phyloP scores from a whole-genome alignment of 1,139 yeast species.

The Yamadazyma dendronema region DNA sequence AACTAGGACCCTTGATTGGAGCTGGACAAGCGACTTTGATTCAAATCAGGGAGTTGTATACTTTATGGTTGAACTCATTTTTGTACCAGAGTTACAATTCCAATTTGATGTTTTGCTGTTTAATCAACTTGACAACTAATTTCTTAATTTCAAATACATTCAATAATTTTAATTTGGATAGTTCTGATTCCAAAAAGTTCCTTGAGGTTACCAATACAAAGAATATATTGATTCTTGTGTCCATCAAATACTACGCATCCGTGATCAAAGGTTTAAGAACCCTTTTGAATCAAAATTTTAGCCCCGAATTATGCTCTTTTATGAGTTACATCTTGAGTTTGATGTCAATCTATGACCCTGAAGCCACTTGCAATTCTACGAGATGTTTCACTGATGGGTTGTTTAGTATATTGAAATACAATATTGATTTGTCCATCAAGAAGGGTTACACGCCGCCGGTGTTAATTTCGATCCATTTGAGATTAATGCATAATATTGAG shows the following conservation, averaged over 20 bases:
- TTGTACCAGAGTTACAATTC: constrained; percentile 24
- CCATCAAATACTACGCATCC: constrained; percentile 38
- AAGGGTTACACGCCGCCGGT: constrained; percentile 19
- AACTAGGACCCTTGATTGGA: constrained; percentile 22
- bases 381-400: constrained; percentile 45
- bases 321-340: constrained; percentile 41
- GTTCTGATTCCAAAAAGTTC: constrained; percentile 14
- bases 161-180: constrained; percentile 18
- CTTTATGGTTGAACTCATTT: constrained; percentile 35
- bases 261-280: constrained; percentile 36
- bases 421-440: constrained; percentile 23
- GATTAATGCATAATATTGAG: constrained; percentile 37
- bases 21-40: constrained; percentile 29
- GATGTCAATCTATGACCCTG: constrained; percentile 47
- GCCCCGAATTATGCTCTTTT: constrained; percentile 36
- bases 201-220: constrained; percentile 20
- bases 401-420: constrained; percentile 35
- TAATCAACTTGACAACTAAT: constrained; percentile 41
- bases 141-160: constrained; percentile 37
- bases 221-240: constrained; percentile 25
- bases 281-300: constrained; percentile 27
- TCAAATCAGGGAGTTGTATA: constrained; percentile 33
- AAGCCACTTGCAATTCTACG: constrained; percentile 39
- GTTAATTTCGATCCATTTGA: constrained; percentile 33
- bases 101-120: constrained; percentile 36